These are phyloP conservation scores for Schoenoplectus tabernaemontani DNA, from an alignment of 202 grass and related monocot genomes.

Conservation along the genomic window DNA sequence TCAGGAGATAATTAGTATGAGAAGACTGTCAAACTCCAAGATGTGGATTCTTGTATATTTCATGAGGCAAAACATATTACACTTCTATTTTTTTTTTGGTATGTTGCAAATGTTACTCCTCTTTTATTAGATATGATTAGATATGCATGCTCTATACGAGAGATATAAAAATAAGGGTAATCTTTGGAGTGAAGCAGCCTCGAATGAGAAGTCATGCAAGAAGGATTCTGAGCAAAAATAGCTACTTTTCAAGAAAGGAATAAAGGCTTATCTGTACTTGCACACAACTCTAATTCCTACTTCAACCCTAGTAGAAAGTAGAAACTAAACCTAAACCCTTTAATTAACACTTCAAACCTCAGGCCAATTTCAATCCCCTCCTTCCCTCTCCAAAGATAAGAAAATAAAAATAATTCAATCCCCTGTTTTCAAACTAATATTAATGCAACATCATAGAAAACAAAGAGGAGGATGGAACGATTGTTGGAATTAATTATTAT, in stretches of 20 bases:
- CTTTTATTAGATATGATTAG: background rate
- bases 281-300: conserved; percentile 49
- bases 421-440: conserved; percentile 15
- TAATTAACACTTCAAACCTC: background rate
- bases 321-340: background rate
- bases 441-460: conserved; percentile 23
- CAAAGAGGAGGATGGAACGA: conserved; percentile 11
- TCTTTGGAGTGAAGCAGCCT: conserved; percentile 12
- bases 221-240: conserved; percentile 1
- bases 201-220: conserved; percentile 11
- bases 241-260: conserved; percentile 80
- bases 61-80: background rate
- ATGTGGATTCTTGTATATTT: too few relatives aligned
- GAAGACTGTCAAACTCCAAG: too few relatives aligned
- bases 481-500: too few relatives aligned
- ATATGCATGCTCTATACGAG: background rate
- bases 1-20: too few relatives aligned
- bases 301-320: conserved; percentile 8
- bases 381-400: conserved; percentile 7
- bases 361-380: background rate
- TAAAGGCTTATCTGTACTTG: conserved; percentile 65
- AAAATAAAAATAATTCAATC: background rate
- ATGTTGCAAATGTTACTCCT: background rate
- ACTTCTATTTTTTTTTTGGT: background rate
- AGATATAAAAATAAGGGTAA: background rate